Evolutionary conservation across 2,329 filamentous ascomycete species (phyloP), one percentile per base, ranked within the genome.

Genomic region (Cryphonectria radicalis): DNA sequence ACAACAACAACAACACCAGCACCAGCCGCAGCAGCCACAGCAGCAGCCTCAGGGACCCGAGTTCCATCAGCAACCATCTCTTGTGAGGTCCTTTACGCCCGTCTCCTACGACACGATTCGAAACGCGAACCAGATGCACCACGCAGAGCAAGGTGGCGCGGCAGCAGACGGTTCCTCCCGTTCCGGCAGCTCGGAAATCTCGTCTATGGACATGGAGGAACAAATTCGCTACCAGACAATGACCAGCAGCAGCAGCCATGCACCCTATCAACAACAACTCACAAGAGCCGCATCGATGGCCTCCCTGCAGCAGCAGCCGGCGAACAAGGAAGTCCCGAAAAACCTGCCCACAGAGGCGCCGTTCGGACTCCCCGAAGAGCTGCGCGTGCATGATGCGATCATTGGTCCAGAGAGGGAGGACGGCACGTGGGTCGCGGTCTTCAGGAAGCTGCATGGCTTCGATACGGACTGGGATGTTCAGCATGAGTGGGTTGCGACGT

Each of bases 361-460:
- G 19, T 80, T 78, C 68, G 78, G 77, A n/a, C 71, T 80, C 22
- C 78, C 78, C 0, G 78, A 80, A 74, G 73, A 76, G 42, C 74
- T 76, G 19, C 74, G 79, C 10, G 77, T 80, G 53, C 78, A 78
- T 40, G 75, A 78, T 28, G 75, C 76, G 5, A 76, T 79, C 6
- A 77, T 80, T 55, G 77, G 77, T 22, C 73, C 74, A 4, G 77
- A 79, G 55, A 76, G 76, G 68, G 78, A 76, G 59, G 77, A 78
- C 37, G 78, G 78, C 42, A 79, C 74, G 68, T 78, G 77, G 76
- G 76, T 79, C 19, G 78, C 76, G 70, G 74, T 79, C 69, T 79
- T 80, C 46, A 72, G 77, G 63, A 79, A 79, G 70, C 70, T 77
- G 22, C 70, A 76, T 4, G 79, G 78, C 10, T 62, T 76, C 32